Conservation (phyloP, 495 filamentous ascomycete species). For the Trichodelitschia bisporula region DNA sequence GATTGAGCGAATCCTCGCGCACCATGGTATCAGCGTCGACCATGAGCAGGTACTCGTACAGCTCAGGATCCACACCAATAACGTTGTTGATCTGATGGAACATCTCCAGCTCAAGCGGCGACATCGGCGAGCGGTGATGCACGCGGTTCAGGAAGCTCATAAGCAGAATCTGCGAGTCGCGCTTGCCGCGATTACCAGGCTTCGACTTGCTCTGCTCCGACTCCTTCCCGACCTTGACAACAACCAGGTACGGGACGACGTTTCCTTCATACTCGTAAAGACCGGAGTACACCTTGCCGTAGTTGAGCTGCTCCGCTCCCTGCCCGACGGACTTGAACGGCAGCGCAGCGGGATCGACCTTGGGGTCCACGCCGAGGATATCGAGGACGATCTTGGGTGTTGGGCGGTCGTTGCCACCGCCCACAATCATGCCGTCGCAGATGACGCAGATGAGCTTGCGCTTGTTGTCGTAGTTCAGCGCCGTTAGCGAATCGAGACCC, state of each 20-base stretch:
- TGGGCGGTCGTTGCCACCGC: conserved; percentile 85
- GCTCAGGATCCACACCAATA: conserved; percentile 88
- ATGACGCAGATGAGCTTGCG: conserved; percentile 81
- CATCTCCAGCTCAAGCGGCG: conserved; percentile 85
- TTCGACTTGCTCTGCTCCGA: conserved; percentile 80
- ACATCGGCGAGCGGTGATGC: conserved; percentile 82
- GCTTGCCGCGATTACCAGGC: conserved; percentile 93
- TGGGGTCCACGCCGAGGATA: conserved; percentile 89
- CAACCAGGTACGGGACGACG: conserved; percentile 84
- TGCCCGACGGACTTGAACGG: conserved; percentile 79
- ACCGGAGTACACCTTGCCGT: conserved; percentile 94
- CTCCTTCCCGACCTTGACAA: conserved; percentile 94
- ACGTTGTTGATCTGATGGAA: conserved; percentile 99
- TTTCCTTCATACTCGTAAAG: conserved; percentile 95
- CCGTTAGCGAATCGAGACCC: conserved; percentile 81
- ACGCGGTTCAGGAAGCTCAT: conserved; percentile 90
- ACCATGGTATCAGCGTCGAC: conserved; percentile 96
- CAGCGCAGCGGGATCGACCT: conserved; percentile 80
- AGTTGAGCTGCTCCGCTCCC: conserved; percentile 84
- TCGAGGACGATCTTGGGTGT: conserved; percentile 95
- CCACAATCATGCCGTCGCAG: conserved; percentile 90
- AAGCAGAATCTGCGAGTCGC: conserved; percentile 76
- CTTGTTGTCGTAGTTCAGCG: conserved; percentile 93
- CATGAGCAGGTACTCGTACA: conserved; percentile 95
- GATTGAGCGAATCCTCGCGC: conserved; percentile 71